Percentiles rank a stretch among this genome's conserved stretches.
Conservation (phyloP, 371 early-diverging fungal genomes). For the Catenaria anguillulae region DNA sequence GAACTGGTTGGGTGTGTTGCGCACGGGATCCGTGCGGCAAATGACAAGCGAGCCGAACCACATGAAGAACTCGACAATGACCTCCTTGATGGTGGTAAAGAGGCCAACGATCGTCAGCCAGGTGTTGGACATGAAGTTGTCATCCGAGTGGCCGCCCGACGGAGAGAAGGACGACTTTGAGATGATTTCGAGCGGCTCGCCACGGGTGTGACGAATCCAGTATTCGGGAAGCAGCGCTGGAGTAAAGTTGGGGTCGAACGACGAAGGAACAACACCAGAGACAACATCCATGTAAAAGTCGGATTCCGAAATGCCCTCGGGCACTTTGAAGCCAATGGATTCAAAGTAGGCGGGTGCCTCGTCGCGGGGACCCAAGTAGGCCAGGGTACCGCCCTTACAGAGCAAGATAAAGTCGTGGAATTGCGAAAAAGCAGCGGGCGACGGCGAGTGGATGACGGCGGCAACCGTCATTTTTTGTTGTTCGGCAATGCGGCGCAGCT, state of each 20-base stretch:
- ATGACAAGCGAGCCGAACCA: not conserved
- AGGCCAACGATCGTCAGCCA: too few species aligned
- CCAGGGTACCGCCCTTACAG: slow-evolving; percentile 42
- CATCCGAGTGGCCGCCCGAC: too few species aligned
- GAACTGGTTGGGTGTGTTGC: slow-evolving; percentile 12
- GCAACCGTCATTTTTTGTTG: slow-evolving; percentile 46
- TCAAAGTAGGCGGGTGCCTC: slow-evolving; percentile 34
- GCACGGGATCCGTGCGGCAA: slow-evolving; percentile 12
- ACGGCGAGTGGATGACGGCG: slow-evolving; percentile 58
- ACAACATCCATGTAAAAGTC: slow-evolving; percentile 5
- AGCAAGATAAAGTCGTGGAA: slow-evolving; percentile 53
- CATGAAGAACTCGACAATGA: not conserved
- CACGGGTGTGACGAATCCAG: slow-evolving; percentile 10
- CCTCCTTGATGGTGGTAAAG: too few species aligned
- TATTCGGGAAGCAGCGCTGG: slow-evolving; percentile 9
- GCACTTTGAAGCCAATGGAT: slow-evolving; percentile 29
- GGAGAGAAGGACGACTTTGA: not conserved
- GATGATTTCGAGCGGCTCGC: slow-evolving; percentile 1
- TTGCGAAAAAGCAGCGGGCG: slow-evolving; percentile 23
- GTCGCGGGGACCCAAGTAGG: slow-evolving; percentile 41
- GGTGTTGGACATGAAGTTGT: too few species aligned
- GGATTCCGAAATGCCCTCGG: not conserved
- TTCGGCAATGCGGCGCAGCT: slow-evolving; percentile 39
- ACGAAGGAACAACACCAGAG: not conserved
- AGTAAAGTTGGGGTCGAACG: not conserved